Base-by-base conservation (phyloP, 768 basidiomycete genomes). In the Termitomyces sp. region DNA sequence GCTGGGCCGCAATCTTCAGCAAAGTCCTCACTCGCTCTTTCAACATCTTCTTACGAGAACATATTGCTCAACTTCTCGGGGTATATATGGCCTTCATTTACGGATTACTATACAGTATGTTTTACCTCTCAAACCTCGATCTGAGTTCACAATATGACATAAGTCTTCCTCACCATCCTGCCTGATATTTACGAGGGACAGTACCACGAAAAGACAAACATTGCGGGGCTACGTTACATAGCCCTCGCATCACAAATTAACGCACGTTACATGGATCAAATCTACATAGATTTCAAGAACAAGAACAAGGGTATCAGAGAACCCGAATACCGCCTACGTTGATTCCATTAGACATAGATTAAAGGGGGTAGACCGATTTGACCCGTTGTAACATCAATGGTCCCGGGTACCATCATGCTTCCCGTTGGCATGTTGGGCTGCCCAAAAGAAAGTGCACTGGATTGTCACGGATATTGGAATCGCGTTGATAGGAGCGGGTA, bases 371-470 rank as follows among this genome's bases (percentile, higher is more conserved):
- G 14, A 10, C 30, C 42, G 28, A 55, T 12, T 28, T 44, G 30
- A 55, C 17, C 43, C n/a, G 19, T 30, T 21, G 14, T 42, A 88
- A 85, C 83, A 0, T 69, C 79, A 0, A 82, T 88, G 78, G 59
- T 87, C 6, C 74, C 82, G 3, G 85, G 81, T 0, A 79, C 82
- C 0, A 59, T 86, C 19, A 12, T 83, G 3, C 72, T 91, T 10
- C 89, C 92, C 0, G 66, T 82, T 12, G 90, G 89, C 0, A 69
- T 91, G 12, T 68, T 93, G 90, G 88, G 73, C 81, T 0, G 83
- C 85, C 3, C 71, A 87, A 60, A 61, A 73, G 0, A 66, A 72
- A 12, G 66, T 84, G 0, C 82, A 82, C 57, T 94, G 91, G 91
- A 82, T 92, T 46, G 84, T 73, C 0, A 78, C 82, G 2, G 86